These are phyloP conservation scores for Leavenworthia alabamica DNA, from an alignment of 345 rosid genomes.

Conservation along the genomic window DNA sequence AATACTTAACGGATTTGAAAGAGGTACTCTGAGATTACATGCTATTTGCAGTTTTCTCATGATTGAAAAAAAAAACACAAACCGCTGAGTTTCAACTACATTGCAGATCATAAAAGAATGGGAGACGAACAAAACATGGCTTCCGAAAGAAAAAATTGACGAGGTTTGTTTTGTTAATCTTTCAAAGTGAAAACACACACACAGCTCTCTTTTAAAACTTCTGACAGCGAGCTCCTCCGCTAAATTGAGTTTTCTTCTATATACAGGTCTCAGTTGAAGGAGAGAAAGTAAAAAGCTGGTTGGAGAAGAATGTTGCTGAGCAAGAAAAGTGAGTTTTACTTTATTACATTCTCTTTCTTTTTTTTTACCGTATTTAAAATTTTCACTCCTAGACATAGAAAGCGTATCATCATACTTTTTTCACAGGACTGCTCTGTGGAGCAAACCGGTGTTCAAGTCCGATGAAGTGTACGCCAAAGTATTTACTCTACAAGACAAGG, in stretches of 20 bases:
- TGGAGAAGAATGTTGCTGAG: constrained; percentile 73
- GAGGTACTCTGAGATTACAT: constrained; percentile 54
- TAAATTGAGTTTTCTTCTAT: not conserved
- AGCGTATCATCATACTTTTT: not conserved
- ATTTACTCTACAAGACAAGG: constrained; percentile 72
- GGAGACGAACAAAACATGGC: constrained; percentile 83
- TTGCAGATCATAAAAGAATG: constrained; percentile 58
- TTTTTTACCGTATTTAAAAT: not conserved
- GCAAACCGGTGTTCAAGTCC: constrained; percentile 66
- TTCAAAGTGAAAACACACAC: not conserved
- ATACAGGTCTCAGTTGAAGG: constrained; percentile 54
- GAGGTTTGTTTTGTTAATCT: constrained; percentile 55
- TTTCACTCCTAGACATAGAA: not conserved
- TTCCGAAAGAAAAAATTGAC: constrained; percentile 63
- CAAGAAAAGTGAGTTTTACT: constrained; percentile 77
- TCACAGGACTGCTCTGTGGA: constrained; percentile 52
- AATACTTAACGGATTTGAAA: constrained; percentile 51
- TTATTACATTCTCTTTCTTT: too few species aligned
- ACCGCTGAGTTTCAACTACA: not conserved
- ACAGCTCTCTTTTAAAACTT: too few species aligned
- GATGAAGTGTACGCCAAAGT: constrained; percentile 63
- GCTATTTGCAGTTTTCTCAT: too few species aligned
- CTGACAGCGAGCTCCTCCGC: too few species aligned
- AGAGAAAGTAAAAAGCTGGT: constrained; percentile 70
- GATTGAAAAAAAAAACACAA: not conserved